Conservation (phyloP, 139 green algal species). For the Micromonas pusilla region DNA sequence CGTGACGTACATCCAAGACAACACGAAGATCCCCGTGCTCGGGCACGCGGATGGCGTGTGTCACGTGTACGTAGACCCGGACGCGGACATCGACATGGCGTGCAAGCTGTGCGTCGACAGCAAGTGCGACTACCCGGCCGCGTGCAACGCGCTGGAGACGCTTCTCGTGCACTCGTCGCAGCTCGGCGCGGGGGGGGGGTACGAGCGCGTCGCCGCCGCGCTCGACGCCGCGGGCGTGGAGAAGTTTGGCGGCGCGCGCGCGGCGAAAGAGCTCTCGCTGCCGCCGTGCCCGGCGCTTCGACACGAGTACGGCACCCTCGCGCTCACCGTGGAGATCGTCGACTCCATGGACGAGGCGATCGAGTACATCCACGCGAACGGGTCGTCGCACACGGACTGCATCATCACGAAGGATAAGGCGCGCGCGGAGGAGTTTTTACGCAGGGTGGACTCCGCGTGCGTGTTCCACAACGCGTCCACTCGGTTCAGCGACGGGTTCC, state of each 20-base stretch:
- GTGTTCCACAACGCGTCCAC: constrained; percentile 86
- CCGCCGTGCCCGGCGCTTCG: constrained; percentile 26
- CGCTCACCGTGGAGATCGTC: constrained; percentile 75
- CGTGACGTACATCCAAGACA: constrained; percentile 72
- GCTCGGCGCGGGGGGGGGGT: constrained; percentile 35
- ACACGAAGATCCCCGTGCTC: constrained; percentile 96
- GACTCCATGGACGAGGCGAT: constrained; percentile 67
- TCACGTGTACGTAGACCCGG: constrained; percentile 91
- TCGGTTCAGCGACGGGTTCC: constrained; percentile 91
- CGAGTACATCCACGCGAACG: constrained; percentile 84
- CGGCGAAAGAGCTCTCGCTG: constrained; percentile 31
- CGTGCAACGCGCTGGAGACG: constrained; percentile 97
- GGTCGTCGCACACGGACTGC: constrained; percentile 75
- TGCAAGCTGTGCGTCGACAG: constrained; percentile 66
- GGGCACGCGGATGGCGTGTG: constrained; percentile 92
- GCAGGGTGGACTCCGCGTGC: constrained; percentile 63
- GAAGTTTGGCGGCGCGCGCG: constrained; percentile 49
- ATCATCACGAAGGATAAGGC: constrained; percentile 61
- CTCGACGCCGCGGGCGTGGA: constrained; percentile 57
- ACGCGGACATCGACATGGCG: constrained; percentile 49
- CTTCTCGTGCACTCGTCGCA: constrained; percentile 66
- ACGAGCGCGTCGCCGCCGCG: constrained; percentile 42
- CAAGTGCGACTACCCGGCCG: constrained; percentile 95
- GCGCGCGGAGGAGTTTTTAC: constrained; percentile 75
- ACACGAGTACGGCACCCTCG: constrained; percentile 78